A percentile compares a stretch with the other conserved stretches of the same genome.
Conservation (phyloP, 768 basidiomycete species). For the Naganishia vishniacii region DNA sequence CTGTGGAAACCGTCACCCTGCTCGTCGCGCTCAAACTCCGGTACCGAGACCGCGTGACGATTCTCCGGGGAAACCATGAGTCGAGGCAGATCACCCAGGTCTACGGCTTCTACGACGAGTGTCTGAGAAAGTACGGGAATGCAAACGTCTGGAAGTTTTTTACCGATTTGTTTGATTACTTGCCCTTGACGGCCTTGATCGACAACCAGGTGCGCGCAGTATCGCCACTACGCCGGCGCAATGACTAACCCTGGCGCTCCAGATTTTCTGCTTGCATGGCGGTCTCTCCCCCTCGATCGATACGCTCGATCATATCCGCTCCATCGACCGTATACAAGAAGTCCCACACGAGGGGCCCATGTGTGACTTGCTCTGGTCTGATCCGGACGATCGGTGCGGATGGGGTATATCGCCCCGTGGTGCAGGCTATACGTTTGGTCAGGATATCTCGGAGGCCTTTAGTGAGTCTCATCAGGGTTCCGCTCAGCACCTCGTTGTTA, state of each 20-base stretch:
- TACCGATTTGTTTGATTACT: conserved; percentile 95
- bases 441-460: conserved; percentile 98
- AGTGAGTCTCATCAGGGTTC: conserved; percentile 47
- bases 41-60: conserved; percentile 95
- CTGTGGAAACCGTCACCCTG: conserved; percentile 95
- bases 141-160: conserved; percentile 99
- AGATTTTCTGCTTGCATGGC: conserved; percentile 99
- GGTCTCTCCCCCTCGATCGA: conserved; percentile 98
- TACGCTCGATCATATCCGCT: conserved; percentile 97
- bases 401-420: conserved; percentile 99
- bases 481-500: background rate
- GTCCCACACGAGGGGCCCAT: conserved; percentile 99
- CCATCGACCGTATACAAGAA: conserved; percentile 97
- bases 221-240: background rate
- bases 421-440: conserved; percentile 97
- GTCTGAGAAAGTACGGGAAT: conserved; percentile 97
- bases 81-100: conserved; percentile 99
- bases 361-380: conserved; percentile 99
- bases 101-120: conserved; percentile 99
- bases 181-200: conserved; percentile 93
- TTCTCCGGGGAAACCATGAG: conserved; percentile 97
- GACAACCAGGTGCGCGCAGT: conserved; percentile 87
- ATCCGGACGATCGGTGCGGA: conserved; percentile 97
- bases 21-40: conserved; percentile 97
- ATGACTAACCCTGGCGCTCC: conserved; percentile 2